Evolutionary conservation across 1,284 basidiomycete species (phyloP).

Genomic region (Neonothopanus nambi): DNA sequence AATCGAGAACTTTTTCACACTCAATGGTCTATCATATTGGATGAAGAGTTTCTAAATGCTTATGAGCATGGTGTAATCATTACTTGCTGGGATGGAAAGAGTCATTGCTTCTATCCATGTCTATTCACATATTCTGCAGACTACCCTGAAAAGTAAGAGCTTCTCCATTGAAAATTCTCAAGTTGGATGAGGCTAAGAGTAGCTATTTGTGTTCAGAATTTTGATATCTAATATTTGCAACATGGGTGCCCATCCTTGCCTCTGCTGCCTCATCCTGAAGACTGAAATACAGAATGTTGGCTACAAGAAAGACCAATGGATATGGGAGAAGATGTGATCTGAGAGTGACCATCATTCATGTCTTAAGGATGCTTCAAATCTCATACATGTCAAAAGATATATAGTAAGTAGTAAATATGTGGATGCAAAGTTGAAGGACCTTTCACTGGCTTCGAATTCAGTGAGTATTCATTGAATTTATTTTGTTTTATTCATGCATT

Average conservation of each 20-base stretch:
- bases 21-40: slow-evolving; percentile 27
- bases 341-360: too few relatives aligned
- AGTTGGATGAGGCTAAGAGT: not conserved
- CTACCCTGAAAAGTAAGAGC: slow-evolving; percentile 40
- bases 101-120: slow-evolving; percentile 29
- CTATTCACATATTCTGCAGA: slow-evolving; percentile 40
- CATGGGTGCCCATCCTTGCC: slow-evolving; percentile 27
- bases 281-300: not conserved
- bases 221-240: slow-evolving; percentile 29
- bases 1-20: slow-evolving; percentile 34
- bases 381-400: too few relatives aligned
- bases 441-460: too few relatives aligned
- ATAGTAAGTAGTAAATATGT: too few relatives aligned
- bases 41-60: slow-evolving; percentile 28
- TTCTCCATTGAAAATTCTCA: not conserved
- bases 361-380: too few relatives aligned
- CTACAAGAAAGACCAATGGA: not conserved
- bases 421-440: too few relatives aligned
- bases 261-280: slow-evolving; percentile 25
- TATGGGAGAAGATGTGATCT: too few relatives aligned
- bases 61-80: slow-evolving; percentile 31
- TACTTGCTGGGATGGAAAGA: slow-evolving; percentile 31
- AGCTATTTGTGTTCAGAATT: slow-evolving; percentile 21
- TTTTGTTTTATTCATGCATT: too few relatives aligned
- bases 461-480: too few relatives aligned